phyloP scores from a whole-genome alignment of 495 filamentous ascomycete genomes.

The Trichoderma erinaceum region DNA sequence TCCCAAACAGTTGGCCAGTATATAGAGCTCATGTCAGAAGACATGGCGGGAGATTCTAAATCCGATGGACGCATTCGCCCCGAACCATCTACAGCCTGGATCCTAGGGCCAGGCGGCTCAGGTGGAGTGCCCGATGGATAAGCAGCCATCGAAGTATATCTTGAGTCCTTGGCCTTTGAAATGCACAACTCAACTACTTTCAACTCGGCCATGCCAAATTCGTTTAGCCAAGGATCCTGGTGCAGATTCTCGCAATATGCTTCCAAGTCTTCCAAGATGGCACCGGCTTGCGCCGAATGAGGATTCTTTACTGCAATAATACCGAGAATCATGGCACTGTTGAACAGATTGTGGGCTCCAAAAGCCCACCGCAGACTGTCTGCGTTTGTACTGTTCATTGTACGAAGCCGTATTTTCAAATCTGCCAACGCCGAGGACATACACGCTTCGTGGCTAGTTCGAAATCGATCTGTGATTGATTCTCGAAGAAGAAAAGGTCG shows the following conservation, averaged over 20 bases:
- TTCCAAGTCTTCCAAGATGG: conserved; percentile 4
- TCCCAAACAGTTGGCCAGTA: conserved; percentile 10
- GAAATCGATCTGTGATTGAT: conserved; percentile 10
- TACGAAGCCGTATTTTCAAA: conserved; percentile 8
- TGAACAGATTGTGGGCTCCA: neutral
- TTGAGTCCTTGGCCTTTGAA: neutral
- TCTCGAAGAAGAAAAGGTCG: neutral
- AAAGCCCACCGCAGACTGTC: conserved; percentile 2
- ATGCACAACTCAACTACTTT: conserved; percentile 5
- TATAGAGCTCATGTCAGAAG: conserved; percentile 7
- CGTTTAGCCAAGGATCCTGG: conserved; percentile 6
- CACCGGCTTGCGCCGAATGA: neutral
- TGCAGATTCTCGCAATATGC: conserved; percentile 7
- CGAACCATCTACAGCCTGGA: neutral
- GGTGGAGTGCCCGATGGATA: neutral
- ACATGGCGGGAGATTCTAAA: conserved; percentile 1
- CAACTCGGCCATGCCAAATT: neutral
- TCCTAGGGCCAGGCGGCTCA: neutral
- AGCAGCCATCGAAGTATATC: neutral
- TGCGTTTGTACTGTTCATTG: neutral
- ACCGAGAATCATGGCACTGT: neutral
- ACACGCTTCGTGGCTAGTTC: neutral
- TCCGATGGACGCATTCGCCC: neutral
- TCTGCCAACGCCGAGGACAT: conserved; percentile 4
- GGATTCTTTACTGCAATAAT: conserved; percentile 3